Conservation (phyloP, 169 alveolate species). For the Plasmodium inui region DNA sequence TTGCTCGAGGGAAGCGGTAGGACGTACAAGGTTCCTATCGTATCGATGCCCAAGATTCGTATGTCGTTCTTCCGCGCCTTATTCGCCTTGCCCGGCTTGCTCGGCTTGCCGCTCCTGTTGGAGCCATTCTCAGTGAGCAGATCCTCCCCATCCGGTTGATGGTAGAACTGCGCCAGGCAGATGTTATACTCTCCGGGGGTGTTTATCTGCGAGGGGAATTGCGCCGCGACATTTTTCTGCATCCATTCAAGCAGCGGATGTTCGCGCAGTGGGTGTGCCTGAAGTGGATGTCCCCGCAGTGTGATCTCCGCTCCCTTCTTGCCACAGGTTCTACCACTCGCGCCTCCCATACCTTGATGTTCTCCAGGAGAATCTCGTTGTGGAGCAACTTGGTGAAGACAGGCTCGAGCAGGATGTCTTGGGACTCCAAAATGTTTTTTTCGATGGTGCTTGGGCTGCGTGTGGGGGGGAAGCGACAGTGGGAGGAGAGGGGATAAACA, state of each 20-base stretch:
- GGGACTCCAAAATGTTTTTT: constrained; percentile 20
- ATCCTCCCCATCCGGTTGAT: constrained; percentile 2
- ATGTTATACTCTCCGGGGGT: constrained; percentile 42
- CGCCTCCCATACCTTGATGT: constrained; percentile 24
- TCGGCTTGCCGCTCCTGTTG: background rate
- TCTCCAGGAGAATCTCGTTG: constrained; percentile 28
- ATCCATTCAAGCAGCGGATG: background rate
- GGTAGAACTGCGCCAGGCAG: constrained; percentile 36
- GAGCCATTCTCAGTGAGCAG: constrained; percentile 15
- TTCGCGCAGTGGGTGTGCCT: background rate
- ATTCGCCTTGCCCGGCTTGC: background rate
- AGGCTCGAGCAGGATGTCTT: constrained; percentile 31
- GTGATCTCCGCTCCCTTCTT: background rate
- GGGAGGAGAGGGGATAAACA: background rate
- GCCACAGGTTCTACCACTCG: background rate
- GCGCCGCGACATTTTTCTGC: background rate
- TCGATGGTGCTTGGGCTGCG: constrained; percentile 18
- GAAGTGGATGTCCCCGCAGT: background rate
- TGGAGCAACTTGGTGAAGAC: constrained; percentile 12
- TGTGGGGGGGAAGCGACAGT: background rate
- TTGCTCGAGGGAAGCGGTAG: constrained; percentile 6
- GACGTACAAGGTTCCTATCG: constrained; percentile 31
- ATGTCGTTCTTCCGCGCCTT: constrained; percentile 27
- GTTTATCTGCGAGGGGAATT: background rate
- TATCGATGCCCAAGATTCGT: constrained; percentile 28